Conservation (phyloP, 805 yeast species). For the Helenozyma baotianmanensis region DNA sequence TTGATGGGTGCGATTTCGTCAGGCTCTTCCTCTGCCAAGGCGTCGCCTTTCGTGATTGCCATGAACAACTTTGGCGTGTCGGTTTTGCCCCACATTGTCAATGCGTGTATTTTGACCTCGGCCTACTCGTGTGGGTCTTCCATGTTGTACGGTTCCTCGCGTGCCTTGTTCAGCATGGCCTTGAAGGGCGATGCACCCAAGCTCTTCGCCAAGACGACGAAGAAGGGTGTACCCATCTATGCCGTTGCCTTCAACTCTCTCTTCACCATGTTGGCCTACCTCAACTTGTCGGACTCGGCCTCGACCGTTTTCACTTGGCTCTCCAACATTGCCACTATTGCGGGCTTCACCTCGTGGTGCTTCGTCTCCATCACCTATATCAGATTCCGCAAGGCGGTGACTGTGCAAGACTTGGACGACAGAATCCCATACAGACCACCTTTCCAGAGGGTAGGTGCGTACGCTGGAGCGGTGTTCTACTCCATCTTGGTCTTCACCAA, state of each 20-base stretch:
- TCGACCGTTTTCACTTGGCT: conserved; percentile 7
- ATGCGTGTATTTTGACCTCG: conserved; percentile 3
- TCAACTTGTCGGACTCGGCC: conserved; percentile 3
- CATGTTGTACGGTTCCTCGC: conserved; percentile 66
- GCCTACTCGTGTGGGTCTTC: conserved; percentile 22
- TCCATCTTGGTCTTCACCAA: conserved; percentile 1
- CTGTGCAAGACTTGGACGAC: conserved; percentile 2
- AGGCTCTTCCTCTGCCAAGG: not conserved
- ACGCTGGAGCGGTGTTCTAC: not conserved
- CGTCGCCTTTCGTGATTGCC: conserved; percentile 4
- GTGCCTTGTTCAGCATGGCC: conserved; percentile 51
- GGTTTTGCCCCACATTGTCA: conserved; percentile 3
- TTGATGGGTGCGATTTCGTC: conserved; percentile 1
- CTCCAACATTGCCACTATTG: conserved; percentile 4
- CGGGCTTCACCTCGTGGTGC: conserved; percentile 3
- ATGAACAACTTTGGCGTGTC: conserved; percentile 1
- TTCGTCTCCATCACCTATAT: conserved; percentile 2
- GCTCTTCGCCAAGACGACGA: conserved; percentile 18
- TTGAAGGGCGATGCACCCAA: conserved; percentile 53
- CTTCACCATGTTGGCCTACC: conserved; percentile 3
- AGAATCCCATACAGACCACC: conserved; percentile 1
- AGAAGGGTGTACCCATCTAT: conserved; percentile 1
- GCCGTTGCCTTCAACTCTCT: not conserved
- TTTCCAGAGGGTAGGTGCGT: not conserved
- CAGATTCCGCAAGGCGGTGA: conserved; percentile 1